phyloP scores from a whole-genome alignment of 352 stramenopile genomes.

The Globisporangium yorkense region DNA sequence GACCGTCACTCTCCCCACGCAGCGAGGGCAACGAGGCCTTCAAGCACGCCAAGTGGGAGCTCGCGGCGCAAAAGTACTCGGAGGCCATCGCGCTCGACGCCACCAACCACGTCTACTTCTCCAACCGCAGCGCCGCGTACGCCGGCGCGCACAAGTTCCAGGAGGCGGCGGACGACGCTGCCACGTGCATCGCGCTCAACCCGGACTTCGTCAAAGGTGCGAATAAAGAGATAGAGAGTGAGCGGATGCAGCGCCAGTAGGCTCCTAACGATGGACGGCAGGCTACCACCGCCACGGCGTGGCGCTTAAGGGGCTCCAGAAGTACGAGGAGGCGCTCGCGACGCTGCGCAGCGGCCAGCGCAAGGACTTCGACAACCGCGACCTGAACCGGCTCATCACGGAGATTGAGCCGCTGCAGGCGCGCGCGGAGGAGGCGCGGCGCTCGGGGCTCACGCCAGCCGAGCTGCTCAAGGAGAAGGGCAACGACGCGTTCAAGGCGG shows the following conservation, averaged over 20 bases:
- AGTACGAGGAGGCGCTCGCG: slow-evolving; percentile 73
- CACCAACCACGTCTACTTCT: slow-evolving; percentile 92
- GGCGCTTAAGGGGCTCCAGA: slow-evolving; percentile 85
- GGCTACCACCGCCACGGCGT: slow-evolving; percentile 92
- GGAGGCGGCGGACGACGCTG: slow-evolving; percentile 84
- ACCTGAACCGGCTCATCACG: slow-evolving; percentile 74
- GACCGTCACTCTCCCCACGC: neutral
- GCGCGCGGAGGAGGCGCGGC: slow-evolving; percentile 51
- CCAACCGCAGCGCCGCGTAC: slow-evolving; percentile 87
- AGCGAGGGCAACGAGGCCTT: slow-evolving; percentile 95
- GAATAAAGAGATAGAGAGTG: too few species aligned
- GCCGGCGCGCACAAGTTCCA: slow-evolving; percentile 54
- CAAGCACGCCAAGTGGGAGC: slow-evolving; percentile 86
- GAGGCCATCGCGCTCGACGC: slow-evolving; percentile 87
- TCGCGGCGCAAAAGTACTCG: slow-evolving; percentile 91
- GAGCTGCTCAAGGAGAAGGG: slow-evolving; percentile 92
- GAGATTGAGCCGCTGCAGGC: slow-evolving; percentile 80
- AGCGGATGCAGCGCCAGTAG: too few species aligned
- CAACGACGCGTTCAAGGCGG: slow-evolving; percentile 92
- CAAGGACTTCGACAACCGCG: slow-evolving; percentile 82
- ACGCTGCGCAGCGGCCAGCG: slow-evolving; percentile 68
- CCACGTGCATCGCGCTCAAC: slow-evolving; percentile 89
- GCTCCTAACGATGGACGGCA: slow-evolving; percentile 5
- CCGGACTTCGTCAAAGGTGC: slow-evolving; percentile 91
- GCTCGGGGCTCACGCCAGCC: slow-evolving; percentile 64